Base-by-base conservation (phyloP, 305 asterid species). In the Rubia tinctorum region DNA sequence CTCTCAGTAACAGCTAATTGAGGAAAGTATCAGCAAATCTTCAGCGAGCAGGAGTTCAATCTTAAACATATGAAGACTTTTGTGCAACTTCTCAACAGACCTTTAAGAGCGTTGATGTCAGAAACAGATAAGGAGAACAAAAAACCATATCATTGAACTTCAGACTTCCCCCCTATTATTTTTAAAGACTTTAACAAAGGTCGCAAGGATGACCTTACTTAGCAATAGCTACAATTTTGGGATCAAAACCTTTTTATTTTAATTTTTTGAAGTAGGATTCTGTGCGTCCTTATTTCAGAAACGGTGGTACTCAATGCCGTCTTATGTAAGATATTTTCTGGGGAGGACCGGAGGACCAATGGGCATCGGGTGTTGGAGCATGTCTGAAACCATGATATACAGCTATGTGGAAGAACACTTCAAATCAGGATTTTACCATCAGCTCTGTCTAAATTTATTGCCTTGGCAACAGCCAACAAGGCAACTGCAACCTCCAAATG, bases 31-130 rank as follows among this genome's bases (percentile, higher is more conserved):
- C 63, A 30, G 40, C 2, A 51, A 25, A 3, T 11, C n/a, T 51
- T 60, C 73, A 27, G 40, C 7, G 63, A 34, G 61, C 63, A 17
- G 58, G 17, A 69, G 37, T 49, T 53, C 61, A 68, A 45, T 27
- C 39, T 27, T 69, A n/a, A 69, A 15, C 61, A 15, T 68, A 13
- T 47, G 12, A 47, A 68, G 43, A 45, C 23, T 14, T 17, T 37
- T 68, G 23, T 12, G 7, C 43, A 18, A 23, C 60, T 5, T 39
- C 58, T 67, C 49, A 67, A 67, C 23, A 43, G 55, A 12, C 56
- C 18, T 20, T 66, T 4, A 20, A n/a, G 71, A 47, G 40, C 8
- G 61, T 15, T 47, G n/a, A 0, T 68, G 44, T 44, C 47, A 44
- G 44, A 68, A 23, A 43, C 61, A 44, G 23, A 68, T 25, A 8